A percentile compares a stretch with the other conserved stretches of the same genome.
Evolutionary conservation across 371 early-diverging fungal genomes (phyloP).

Genomic region (Mortierella sp.): DNA sequence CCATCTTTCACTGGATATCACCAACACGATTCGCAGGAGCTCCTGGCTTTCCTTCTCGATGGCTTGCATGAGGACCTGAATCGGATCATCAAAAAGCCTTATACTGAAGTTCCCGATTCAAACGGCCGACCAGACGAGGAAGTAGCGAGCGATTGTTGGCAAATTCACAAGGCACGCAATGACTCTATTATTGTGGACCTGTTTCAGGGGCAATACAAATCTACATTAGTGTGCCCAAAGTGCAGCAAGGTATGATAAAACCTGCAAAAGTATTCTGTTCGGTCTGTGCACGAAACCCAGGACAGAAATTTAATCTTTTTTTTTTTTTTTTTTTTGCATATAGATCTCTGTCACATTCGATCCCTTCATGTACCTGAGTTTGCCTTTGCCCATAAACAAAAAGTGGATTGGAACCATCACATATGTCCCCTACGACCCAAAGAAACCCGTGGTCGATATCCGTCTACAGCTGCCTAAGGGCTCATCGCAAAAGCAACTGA

Average conservation of each 20-base stretch:
- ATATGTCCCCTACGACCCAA: conserved; percentile 70
- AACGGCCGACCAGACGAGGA: conserved; percentile 73
- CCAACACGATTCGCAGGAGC: conserved; percentile 83
- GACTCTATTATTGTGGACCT: conserved; percentile 82
- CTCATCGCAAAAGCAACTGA: conserved; percentile 72
- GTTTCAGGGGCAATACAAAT: conserved; percentile 88
- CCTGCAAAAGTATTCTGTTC: not conserved
- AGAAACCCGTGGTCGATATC: conserved; percentile 56
- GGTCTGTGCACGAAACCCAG: not conserved
- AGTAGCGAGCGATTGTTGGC: conserved; percentile 70
- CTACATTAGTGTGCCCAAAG: conserved; percentile 76
- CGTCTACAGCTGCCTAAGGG: conserved; percentile 66
- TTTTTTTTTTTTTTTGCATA: not conserved
- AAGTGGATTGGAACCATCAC: conserved; percentile 61
- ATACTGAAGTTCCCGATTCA: conserved; percentile 81
- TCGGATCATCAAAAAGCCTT: conserved; percentile 78
- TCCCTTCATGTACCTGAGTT: conserved; percentile 77
- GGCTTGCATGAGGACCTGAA: conserved; percentile 82
- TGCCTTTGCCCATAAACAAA: conserved; percentile 73
- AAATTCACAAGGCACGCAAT: conserved; percentile 73
- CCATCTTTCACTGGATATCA: conserved; percentile 76
- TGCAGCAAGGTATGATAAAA: conserved; percentile 62
- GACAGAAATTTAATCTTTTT: not conserved
- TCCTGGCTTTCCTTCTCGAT: conserved; percentile 72
- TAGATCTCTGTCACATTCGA: conserved; percentile 78